Percentiles rank a stretch among this genome's conserved stretches.
Conservation (phyloP, 768 basidiomycete species). For the Lactarius vividus region DNA sequence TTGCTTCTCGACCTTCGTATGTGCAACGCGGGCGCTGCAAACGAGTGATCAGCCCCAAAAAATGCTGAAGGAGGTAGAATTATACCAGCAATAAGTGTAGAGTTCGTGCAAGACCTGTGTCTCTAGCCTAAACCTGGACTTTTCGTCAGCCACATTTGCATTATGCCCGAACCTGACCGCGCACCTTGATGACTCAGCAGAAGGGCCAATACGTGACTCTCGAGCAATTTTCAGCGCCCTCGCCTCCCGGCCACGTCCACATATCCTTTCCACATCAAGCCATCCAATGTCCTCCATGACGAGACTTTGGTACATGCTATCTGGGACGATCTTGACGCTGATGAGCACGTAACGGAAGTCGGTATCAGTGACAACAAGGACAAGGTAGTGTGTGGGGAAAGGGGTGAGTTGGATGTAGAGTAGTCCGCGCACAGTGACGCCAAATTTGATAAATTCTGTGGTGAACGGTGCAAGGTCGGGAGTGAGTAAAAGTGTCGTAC, state of each 20-base stretch:
- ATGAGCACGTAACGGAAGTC: slow-evolving; percentile 83
- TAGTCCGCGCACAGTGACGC: slow-evolving; percentile 54
- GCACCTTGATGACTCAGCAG: slow-evolving; percentile 18
- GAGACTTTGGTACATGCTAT: slow-evolving; percentile 57
- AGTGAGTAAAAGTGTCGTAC: background rate
- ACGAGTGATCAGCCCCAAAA: background rate
- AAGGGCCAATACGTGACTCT: slow-evolving; percentile 20
- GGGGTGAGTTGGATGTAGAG: slow-evolving; percentile 77
- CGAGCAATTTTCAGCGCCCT: slow-evolving; percentile 35
- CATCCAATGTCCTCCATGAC: slow-evolving; percentile 77
- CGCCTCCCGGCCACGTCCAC: slow-evolving; percentile 34
- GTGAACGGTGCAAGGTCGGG: slow-evolving; percentile 9
- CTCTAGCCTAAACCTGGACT: slow-evolving; percentile 57
- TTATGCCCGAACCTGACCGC: background rate
- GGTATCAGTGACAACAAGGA: slow-evolving; percentile 75
- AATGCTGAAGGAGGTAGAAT: background rate
- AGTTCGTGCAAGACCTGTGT: slow-evolving; percentile 72
- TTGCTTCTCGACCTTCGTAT: slow-evolving; percentile 83
- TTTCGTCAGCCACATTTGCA: background rate
- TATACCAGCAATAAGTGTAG: slow-evolving; percentile 85
- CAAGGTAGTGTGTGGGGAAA: slow-evolving; percentile 80
- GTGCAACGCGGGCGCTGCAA: slow-evolving; percentile 82
- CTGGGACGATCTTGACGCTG: slow-evolving; percentile 53
- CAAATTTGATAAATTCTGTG: slow-evolving; percentile 69
- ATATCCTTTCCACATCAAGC: slow-evolving; percentile 71